Percentiles rank a stretch among this genome's conserved stretches.
These are phyloP conservation scores for Apiotrichum gracile DNA, from an alignment of 1,284 basidiomycete species.

Conservation along the genomic window DNA sequence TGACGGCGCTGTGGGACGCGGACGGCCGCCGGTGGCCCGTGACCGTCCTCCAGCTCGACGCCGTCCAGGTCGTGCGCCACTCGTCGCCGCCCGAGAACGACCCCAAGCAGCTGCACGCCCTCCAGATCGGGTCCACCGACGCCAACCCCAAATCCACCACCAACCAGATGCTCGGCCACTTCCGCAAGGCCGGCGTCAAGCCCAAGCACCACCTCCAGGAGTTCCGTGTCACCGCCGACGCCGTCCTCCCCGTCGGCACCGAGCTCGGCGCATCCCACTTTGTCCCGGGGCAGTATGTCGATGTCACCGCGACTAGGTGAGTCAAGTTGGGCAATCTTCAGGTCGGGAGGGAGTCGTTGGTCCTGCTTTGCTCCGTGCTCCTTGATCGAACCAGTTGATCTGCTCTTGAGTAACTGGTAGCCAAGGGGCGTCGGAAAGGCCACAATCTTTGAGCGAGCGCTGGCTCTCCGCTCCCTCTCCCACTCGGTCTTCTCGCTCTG, in stretches of 20 bases:
- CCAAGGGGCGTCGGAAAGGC: no score
- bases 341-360: not conserved
- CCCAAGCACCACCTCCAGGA: constrained; percentile 85
- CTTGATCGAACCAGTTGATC: no score
- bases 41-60: constrained; percentile 68
- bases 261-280: constrained; percentile 88
- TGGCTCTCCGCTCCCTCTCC: no score
- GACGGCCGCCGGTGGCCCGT: constrained; percentile 82
- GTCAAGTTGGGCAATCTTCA: constrained; percentile 45
- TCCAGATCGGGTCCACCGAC: constrained; percentile 77
- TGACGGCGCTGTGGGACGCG: constrained; percentile 89
- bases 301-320: constrained; percentile 86
- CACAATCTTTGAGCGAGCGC: no score
- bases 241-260: constrained; percentile 83
- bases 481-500: no score
- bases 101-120: constrained; percentile 63
- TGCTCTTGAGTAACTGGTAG: no score
- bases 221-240: constrained; percentile 83
- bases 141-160: constrained; percentile 62
- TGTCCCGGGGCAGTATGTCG: constrained; percentile 94
- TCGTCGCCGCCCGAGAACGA: constrained; percentile 27
- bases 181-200: constrained; percentile 70
- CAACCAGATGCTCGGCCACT: constrained; percentile 77
- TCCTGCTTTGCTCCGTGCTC: no score
- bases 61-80: constrained; percentile 48